Percentiles rank a stretch among this genome's conserved stretches.
Conservation (phyloP, 179 eudicot genomes). For the Nepenthes alata region DNA sequence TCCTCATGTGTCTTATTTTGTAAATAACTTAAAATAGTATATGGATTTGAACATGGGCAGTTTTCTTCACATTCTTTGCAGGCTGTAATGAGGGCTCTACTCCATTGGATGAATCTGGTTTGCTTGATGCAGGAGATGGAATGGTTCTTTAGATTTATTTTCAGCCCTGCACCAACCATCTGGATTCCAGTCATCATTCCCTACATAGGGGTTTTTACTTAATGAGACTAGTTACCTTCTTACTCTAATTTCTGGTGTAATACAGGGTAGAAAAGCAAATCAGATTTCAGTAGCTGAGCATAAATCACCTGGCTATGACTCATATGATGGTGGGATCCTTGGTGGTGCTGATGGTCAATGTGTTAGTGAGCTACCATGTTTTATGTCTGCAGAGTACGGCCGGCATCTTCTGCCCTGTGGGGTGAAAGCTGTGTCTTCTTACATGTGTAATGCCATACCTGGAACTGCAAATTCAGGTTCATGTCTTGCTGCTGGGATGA, state of each 20-base stretch:
- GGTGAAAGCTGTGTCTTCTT: constrained; percentile 39
- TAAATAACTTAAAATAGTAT: not conserved
- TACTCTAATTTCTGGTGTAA: constrained; percentile 1
- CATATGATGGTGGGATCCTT: constrained; percentile 38
- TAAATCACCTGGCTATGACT: constrained; percentile 45
- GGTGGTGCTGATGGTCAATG: constrained; percentile 41
- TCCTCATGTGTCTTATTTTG: not conserved
- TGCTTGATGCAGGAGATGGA: constrained; percentile 23
- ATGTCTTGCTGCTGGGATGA: constrained; percentile 16
- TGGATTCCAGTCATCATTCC: no score
- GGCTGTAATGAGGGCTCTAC: constrained; percentile 38
- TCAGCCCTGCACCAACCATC: not conserved
- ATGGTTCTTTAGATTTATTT: not conserved
- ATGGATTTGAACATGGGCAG: not conserved
- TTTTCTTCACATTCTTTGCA: constrained; percentile 12
- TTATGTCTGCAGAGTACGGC: constrained; percentile 30
- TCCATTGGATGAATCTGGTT: constrained; percentile 24
- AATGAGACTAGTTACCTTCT: not conserved
- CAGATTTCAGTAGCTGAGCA: constrained; percentile 34
- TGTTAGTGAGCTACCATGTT: constrained; percentile 19
- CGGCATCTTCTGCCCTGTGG: constrained; percentile 40
- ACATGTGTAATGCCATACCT: constrained; percentile 28
- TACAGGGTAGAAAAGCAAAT: constrained; percentile 45
- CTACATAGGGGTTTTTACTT: no score
- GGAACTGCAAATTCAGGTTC: constrained; percentile 22